Evolutionary conservation across 768 basidiomycete genomes (phyloP).

Genomic region (Paxillus involutus): DNA sequence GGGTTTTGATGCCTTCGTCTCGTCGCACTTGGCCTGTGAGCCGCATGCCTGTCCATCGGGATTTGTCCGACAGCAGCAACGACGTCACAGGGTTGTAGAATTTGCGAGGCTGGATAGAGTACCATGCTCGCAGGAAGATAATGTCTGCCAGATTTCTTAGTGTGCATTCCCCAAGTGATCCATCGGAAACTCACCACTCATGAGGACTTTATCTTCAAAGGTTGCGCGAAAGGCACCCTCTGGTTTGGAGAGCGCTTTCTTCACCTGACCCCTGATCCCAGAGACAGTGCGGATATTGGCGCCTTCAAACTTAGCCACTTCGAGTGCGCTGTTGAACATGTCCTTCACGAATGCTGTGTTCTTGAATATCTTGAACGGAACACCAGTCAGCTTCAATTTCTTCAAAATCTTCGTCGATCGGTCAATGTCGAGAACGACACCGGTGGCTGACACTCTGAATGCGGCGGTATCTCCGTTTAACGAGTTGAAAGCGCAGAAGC

Average conservation of each 20-base stretch:
- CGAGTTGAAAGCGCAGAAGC: conserved; percentile 96
- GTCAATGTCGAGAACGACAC: conserved; percentile 92
- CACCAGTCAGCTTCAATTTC: conserved; percentile 95
- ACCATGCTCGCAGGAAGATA: conserved; percentile 95
- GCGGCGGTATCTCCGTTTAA: conserved; percentile 63
- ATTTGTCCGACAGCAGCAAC: conserved; percentile 79
- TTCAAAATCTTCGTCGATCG: conserved; percentile 94
- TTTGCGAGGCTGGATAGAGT: conserved; percentile 90
- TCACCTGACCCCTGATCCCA: conserved; percentile 94
- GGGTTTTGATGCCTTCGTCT: conserved; percentile 84
- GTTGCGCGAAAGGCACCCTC: conserved; percentile 95
- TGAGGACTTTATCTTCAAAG: conserved; percentile 96
- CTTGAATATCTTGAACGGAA: conserved; percentile 97
- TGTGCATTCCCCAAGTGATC: not conserved
- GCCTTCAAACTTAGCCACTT: conserved; percentile 98
- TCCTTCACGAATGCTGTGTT: conserved; percentile 98
- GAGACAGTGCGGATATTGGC: conserved; percentile 96
- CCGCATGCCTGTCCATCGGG: conserved; percentile 91
- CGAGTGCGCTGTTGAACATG: conserved; percentile 92
- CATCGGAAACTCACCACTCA: conserved; percentile 72
- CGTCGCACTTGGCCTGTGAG: conserved; percentile 89
- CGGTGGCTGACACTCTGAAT: conserved; percentile 91
- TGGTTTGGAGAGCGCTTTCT: conserved; percentile 93
- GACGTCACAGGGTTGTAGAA: conserved; percentile 98
- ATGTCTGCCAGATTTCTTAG: conserved; percentile 58